Conservation (phyloP, 1,284 basidiomycete genomes). For the Mrakiaceae sp. region DNA sequence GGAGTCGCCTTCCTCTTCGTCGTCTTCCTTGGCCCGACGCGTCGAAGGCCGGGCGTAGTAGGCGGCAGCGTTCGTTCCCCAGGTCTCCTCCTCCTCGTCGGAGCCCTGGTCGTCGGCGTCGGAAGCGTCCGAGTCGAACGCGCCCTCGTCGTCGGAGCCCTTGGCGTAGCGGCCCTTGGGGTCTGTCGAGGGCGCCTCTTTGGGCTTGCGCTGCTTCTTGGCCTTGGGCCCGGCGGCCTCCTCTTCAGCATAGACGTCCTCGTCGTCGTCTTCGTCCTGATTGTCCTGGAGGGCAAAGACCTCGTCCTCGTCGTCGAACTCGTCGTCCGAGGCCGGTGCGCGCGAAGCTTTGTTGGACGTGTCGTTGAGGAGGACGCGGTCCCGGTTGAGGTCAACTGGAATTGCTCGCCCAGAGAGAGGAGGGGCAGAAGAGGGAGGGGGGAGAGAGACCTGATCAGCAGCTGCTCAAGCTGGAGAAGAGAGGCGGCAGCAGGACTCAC, state of each 20-base stretch:
- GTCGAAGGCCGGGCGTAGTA: constrained; percentile 57
- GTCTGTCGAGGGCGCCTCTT: constrained; percentile 30
- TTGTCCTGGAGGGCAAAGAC: constrained; percentile 50
- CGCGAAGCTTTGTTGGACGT: constrained; percentile 7
- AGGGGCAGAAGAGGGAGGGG: neutral
- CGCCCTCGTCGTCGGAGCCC: constrained; percentile 43
- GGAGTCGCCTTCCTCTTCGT: constrained; percentile 47
- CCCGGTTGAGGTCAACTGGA: constrained; percentile 42
- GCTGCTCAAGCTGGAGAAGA: neutral
- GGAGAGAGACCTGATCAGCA: neutral
- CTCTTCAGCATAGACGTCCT: constrained; percentile 31
- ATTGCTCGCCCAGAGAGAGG: neutral
- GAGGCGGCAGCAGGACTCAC: constrained; percentile 23
- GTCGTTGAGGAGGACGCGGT: constrained; percentile 65
- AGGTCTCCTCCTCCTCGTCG: constrained; percentile 44
- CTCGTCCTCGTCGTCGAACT: constrained; percentile 52
- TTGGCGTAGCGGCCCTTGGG: constrained; percentile 35
- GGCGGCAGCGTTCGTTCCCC: constrained; percentile 63
- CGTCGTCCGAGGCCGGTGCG: constrained; percentile 34
- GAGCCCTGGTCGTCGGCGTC: constrained; percentile 19
- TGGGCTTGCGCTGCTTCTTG: constrained; percentile 35
- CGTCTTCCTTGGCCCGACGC: constrained; percentile 40
- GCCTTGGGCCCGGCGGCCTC: constrained; percentile 36
- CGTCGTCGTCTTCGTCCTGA: constrained; percentile 28
- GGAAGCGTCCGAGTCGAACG: constrained; percentile 33